Evolutionary conservation across 495 filamentous ascomycete genomes (phyloP), one percentile per base, ranked within the genome.

Genomic region (Penicillium turbatum): DNA sequence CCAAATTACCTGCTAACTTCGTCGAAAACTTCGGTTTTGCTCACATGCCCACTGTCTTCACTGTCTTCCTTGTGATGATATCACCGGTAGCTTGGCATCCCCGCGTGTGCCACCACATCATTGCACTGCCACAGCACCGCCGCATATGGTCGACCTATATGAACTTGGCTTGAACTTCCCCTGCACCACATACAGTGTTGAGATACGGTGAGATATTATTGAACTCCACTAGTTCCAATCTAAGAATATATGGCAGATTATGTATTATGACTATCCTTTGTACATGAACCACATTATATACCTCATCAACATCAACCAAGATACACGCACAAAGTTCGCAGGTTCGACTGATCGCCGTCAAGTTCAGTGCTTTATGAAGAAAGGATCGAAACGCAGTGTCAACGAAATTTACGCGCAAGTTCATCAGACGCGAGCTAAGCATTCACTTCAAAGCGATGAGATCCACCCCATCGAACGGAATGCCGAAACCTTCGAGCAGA

Each of bases 21-120:
- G 4, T 24, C 4, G 21, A 4, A 51, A 41, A 30, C 29, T 42
- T 34, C n/a, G 38, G 10, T 51, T 42, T 46, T 15, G 21, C 43
- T 53, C 40, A 42, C 40, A 45, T 53, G 40, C 10, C 7, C n/a
- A 19, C 16, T n/a, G n/a, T 32, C 15, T 36, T 32, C n/a, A n/a
- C n/a, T n/a, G n/a, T n/a, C n/a, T 38, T 44, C 31, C 39, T 52
- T 39, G 42, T 48, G 51, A 64, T 64, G 61, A 64, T 59, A 64
- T 64, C 61, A 64, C 53, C 42, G 45, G n/a, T n/a, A n/a, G 61
- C 61, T 64, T 51, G 50, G 34, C 46, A 37, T 59, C 57, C 54
- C 57, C 57, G 55, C 56, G 53, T 38, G 43, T 51, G 37, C 56
- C 57, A 59, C 52, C 19, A 1, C 15, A 2, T 27, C 12, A 10